phyloP scores from a whole-genome alignment of 2,329 filamentous ascomycete species.

The Alternaria rosae region DNA sequence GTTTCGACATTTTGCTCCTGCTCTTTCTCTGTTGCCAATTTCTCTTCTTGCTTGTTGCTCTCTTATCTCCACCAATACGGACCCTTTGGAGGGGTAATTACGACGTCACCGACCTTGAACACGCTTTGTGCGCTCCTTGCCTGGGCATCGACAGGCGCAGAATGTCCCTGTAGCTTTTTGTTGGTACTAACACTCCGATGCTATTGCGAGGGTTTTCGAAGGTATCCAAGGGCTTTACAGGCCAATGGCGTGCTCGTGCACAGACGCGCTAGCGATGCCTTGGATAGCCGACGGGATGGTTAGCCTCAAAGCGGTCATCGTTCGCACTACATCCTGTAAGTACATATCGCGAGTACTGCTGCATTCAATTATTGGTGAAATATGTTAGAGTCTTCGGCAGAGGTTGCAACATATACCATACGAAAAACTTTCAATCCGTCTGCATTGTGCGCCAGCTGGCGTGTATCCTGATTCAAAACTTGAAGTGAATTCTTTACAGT shows the following conservation, averaged over 20 bases:
- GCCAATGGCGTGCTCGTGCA: conserved; percentile 34
- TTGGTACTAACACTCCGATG: not conserved
- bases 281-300: conserved; percentile 18
- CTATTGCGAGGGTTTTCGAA: conserved; percentile 1
- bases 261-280: conserved; percentile 23
- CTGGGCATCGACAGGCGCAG: not conserved
- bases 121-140: conserved; percentile 1
- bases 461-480: not conserved
- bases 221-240: conserved; percentile 2
- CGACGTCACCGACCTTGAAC: not conserved
- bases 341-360: not conserved
- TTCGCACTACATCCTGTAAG: conserved; percentile 8
- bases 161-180: not conserved
- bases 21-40: conserved; percentile 3
- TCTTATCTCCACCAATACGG: conserved; percentile 21
- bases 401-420: not conserved
- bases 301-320: conserved; percentile 19
- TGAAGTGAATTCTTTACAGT: not conserved
- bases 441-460: not conserved
- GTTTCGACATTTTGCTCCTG: conserved; percentile 29
- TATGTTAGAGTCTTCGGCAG: not conserved
- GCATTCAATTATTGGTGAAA: not conserved
- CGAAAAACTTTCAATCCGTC: not conserved
- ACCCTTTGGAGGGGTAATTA: conserved; percentile 13
- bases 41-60: not conserved